A percentile compares a stretch with the other conserved stretches of the same genome.
Evolutionary conservation across 495 filamentous ascomycete genomes (phyloP).

Genomic region (Peziza echinospora): DNA sequence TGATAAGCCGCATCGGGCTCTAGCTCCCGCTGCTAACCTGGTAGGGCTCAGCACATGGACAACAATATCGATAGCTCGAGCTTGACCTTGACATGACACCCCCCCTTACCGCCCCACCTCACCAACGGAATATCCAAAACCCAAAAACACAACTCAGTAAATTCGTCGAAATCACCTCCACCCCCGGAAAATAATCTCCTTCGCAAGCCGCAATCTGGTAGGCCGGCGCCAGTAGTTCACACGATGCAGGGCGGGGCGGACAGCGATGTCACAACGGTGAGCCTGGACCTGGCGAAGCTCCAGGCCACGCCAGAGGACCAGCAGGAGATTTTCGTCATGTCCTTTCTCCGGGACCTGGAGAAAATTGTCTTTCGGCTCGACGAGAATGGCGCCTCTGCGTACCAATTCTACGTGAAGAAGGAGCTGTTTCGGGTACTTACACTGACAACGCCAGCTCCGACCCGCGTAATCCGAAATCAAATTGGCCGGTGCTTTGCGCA

Average conservation of each 20-base stretch:
- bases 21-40: no score
- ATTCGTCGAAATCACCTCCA: conserved; percentile 10
- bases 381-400: conserved; percentile 54
- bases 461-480: conserved; percentile 76
- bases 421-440: conserved; percentile 80
- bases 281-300: conserved; percentile 74
- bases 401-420: conserved; percentile 74
- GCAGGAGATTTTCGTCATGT: conserved; percentile 81
- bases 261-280: conserved; percentile 10
- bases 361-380: conserved; percentile 56
- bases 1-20: no score
- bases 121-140: no score
- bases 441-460: conserved; percentile 62
- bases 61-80: no score
- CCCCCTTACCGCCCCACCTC: no score
- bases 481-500: conserved; percentile 63
- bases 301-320: conserved; percentile 74
- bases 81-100: no score
- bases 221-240: no score
- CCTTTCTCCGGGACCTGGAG: conserved; percentile 64
- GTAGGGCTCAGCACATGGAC: no score
- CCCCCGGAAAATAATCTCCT: conserved; percentile 16
- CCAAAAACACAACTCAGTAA: conserved; percentile 17
- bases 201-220: no score
- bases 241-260: background rate